Base-by-base conservation (phyloP, 2,329 filamentous ascomycete genomes). In the Massarina eburnea region DNA sequence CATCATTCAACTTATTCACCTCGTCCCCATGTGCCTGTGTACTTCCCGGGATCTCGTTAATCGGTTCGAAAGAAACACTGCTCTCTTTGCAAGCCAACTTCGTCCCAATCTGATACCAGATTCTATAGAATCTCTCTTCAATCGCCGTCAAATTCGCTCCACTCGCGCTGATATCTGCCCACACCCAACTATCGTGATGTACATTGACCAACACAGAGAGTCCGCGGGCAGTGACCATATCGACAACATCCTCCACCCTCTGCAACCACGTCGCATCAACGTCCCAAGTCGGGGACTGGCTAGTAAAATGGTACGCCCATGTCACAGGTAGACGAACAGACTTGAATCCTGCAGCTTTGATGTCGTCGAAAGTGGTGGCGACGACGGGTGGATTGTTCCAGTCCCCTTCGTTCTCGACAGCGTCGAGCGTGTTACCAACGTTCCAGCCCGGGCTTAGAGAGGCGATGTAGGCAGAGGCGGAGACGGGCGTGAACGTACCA, bases 151-250 rank as follows among this genome's bases (percentile, higher is more conserved):
- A 48, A 50, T 83, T 79, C 1, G 78, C 76, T 3, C 64, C 68
- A 0, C 68, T 29, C 1, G 66, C 59, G 1, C 75, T 75, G 4
- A 80, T 66, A 56, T 83, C 80, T 4, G 77, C 78, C 81, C 81
- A 84, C 19, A 73, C 69, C 78, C 76, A 81, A 8, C 76, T 79
- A 53, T 85, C 80, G 46, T 84, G 81, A 49, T 84, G 81, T 6
- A 80, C 76, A 48, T 84, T 82, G 10, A 82, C 74, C 20, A 84
- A 70, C 0, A 76, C 75, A 46, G 76, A 80, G 3, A 84, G 62
- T 2, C 72, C 78, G 1, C 75, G 71, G 2, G 72, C 65, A 0
- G 78, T 73, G 6, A 80, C 74, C 74, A 79, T 75, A 51, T 83
- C 79, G 8, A 84, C 67, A 1, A 84, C 81, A 24, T 80, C 76